Conservation (phyloP, 768 basidiomycete genomes). For the Pulveroboletus sp. region DNA sequence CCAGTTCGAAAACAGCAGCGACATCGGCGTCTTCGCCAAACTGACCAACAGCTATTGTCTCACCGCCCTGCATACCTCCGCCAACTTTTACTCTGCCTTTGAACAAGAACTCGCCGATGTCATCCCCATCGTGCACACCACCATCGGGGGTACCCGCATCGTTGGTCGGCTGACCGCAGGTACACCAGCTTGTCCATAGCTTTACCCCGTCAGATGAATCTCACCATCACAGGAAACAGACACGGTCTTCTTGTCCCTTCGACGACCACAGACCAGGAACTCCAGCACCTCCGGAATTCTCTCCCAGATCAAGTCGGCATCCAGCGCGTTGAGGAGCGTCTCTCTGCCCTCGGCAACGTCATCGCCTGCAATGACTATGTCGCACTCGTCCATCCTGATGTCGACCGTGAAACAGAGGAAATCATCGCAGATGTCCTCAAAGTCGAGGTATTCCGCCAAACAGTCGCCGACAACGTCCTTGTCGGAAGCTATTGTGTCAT, state of each 20-base stretch:
- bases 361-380: constrained; percentile 99
- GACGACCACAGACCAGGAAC: constrained; percentile 95
- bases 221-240: constrained; percentile 64
- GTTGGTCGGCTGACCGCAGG: constrained; percentile 91
- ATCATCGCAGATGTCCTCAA: constrained; percentile 99
- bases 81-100: constrained; percentile 98
- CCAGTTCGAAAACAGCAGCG: constrained; percentile 92
- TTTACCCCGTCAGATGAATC: neutral
- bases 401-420: constrained; percentile 98
- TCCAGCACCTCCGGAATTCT: constrained; percentile 94
- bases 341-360: constrained; percentile 96
- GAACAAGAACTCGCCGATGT: constrained; percentile 92
- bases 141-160: constrained; percentile 91
- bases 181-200: constrained; percentile 17
- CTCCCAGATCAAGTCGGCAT: constrained; percentile 91
- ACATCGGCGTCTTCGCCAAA: constrained; percentile 96
- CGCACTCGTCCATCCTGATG: constrained; percentile 95
- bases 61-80: constrained; percentile 86
- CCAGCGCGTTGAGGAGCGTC: constrained; percentile 94
- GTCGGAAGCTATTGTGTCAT: constrained; percentile 95
- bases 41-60: constrained; percentile 98
- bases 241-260: constrained; percentile 96
- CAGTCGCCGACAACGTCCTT: constrained; percentile 92
- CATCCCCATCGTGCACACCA: constrained; percentile 93
- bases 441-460: constrained; percentile 98